Conservation (phyloP, 78 protist genomes). For the Cavenderia fasciculata region DNA sequence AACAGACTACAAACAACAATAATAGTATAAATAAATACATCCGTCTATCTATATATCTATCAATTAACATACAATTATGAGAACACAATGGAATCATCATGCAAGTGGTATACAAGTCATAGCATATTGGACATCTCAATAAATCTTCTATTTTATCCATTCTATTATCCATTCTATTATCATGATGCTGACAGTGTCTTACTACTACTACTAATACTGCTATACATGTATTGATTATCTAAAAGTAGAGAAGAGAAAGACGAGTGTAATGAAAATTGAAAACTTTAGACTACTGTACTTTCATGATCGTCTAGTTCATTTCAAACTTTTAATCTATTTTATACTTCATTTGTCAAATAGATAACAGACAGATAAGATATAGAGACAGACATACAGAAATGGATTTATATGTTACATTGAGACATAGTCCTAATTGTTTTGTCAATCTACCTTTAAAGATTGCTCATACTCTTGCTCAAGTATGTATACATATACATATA, state of each 20-base stretch:
- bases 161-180: too few species aligned
- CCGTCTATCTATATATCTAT: background rate
- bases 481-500: background rate
- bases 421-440: slow-evolving; percentile 65
- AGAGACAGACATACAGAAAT: too few species aligned
- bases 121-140: slow-evolving; percentile 64
- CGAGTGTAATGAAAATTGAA: too few species aligned
- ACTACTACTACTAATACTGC: too few species aligned
- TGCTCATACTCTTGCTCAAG: slow-evolving; percentile 43
- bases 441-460: slow-evolving; percentile 58
- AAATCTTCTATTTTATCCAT: slow-evolving; percentile 7
- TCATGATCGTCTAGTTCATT: too few species aligned
- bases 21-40: background rate
- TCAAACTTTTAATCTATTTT: too few species aligned
- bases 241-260: too few species aligned
- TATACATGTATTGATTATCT: too few species aligned
- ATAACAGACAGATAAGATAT: too few species aligned
- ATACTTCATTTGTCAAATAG: too few species aligned
- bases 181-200: too few species aligned
- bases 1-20: slow-evolving; percentile 19
- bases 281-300: too few species aligned
- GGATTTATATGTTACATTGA: slow-evolving; percentile 67
- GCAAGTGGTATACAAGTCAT: slow-evolving; percentile 25
- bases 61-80: slow-evolving; percentile 30
- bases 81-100: slow-evolving; percentile 57